These are phyloP conservation scores for Russula lepida DNA, from an alignment of 768 basidiomycete species.

Conservation along the genomic window DNA sequence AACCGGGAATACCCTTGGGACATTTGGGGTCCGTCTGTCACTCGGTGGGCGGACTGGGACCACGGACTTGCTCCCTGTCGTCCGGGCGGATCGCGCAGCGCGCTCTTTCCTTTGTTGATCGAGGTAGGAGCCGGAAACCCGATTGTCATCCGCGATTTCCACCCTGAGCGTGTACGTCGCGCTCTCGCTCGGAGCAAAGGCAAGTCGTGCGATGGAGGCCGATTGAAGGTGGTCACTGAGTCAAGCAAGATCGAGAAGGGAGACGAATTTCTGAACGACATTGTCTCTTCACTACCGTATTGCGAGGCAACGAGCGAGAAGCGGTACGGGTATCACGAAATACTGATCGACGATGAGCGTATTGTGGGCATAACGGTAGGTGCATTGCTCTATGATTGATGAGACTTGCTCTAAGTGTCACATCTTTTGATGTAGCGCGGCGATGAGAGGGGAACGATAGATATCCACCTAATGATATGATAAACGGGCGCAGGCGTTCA, in stretches of 20 bases:
- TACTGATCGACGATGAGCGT: slow-evolving; percentile 14
- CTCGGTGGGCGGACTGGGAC: slow-evolving; percentile 13
- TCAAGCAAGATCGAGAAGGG: slow-evolving; percentile 13
- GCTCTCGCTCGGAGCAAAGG: slow-evolving; percentile 3
- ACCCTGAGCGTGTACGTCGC: slow-evolving; percentile 11
- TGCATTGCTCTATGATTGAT: background rate
- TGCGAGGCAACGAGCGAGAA: slow-evolving; percentile 18
- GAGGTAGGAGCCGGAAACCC: slow-evolving; percentile 12
- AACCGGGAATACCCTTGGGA: slow-evolving; percentile 4
- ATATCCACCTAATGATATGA: slow-evolving; percentile 12
- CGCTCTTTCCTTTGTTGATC: slow-evolving; percentile 12
- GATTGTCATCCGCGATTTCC: slow-evolving; percentile 14
- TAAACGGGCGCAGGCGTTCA: background rate
- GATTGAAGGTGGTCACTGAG: slow-evolving; percentile 12
- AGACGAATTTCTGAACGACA: slow-evolving; percentile 13
- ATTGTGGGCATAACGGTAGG: slow-evolving; percentile 17
- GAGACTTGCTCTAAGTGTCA: background rate
- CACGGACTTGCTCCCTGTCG: slow-evolving; percentile 13
- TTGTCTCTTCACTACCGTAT: slow-evolving; percentile 13
- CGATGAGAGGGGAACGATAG: slow-evolving; percentile 7
- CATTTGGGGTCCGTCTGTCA: slow-evolving; percentile 8
- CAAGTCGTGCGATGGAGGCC: background rate
- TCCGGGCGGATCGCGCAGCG: slow-evolving; percentile 9
- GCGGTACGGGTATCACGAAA: slow-evolving; percentile 16
- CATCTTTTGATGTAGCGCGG: background rate